Base-by-base conservation (phyloP, 2,329 filamentous ascomycete species). In the Venturiaceae sp. region DNA sequence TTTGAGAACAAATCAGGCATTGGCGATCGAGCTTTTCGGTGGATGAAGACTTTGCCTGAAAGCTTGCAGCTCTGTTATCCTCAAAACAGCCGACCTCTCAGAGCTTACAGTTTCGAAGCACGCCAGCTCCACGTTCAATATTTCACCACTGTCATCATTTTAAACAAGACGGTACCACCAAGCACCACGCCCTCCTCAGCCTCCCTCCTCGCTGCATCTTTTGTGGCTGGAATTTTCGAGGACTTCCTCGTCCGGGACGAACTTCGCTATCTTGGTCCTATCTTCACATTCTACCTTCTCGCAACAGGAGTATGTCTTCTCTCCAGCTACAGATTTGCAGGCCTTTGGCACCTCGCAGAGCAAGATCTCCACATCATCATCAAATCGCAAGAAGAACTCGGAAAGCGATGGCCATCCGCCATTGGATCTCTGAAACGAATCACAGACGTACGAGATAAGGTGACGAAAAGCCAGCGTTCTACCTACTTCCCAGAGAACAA, bases 161-260 rank as follows among this genome's bases (percentile, higher is more conserved):
- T 76, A 1, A 69, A 75, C 60, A 68, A 71, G 26, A 67, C 70
- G 1, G 62, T 65, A 55, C 68, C 65, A 39, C 61, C 65, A 1
- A 66, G 66, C 16, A 63, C 66, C 32, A 63, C 67, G 3, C 72
- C 70, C 0, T 71, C 70, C 0, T 68, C 71, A 8, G 69, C 69
- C 5, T 72, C 72, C 1, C 61, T 75, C 0, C 63, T 75, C 0
- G 72, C 73, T 7, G 72, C 73, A 0, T 75, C 72, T 0, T 75
- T 71, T 53, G 66, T 75, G 26, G 72, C 71, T 0, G 72, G 73
- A 0, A 72, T 76, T 5, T 75, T 74, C 39, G 73, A 76, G 61
- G 73, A 75, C 44, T 72, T 75, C 50, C 68, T 75, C 23, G 68
- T 72, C 23, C 65, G 70, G 0, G 72, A 74, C 55, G 72, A 76